These are phyloP conservation scores for Stellera chamaejasme DNA, from an alignment of 345 rosid genomes.

Conservation along the genomic window DNA sequence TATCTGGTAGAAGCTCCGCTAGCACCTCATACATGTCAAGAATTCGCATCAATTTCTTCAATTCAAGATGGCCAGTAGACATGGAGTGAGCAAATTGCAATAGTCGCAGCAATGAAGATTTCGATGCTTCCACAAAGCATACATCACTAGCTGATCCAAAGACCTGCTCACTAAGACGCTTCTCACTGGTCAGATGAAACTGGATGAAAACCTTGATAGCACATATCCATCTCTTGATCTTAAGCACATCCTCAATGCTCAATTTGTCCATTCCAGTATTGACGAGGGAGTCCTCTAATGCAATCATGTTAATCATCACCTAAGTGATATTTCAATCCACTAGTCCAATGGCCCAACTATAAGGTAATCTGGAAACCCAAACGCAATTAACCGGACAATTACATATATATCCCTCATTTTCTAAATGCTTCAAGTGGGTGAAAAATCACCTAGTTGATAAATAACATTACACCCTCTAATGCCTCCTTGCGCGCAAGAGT, in stretches of 20 bases:
- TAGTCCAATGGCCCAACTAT: too few relatives aligned
- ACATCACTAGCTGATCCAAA: constrained; percentile 32
- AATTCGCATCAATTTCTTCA: constrained; percentile 60
- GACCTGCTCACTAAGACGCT: constrained; percentile 50
- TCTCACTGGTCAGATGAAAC: constrained; percentile 67
- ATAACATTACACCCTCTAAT: too few relatives aligned
- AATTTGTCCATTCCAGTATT: constrained; percentile 70
- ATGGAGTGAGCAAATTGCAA: constrained; percentile 81
- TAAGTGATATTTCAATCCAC: too few relatives aligned
- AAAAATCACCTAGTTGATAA: too few relatives aligned
- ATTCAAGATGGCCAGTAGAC: constrained; percentile 64
- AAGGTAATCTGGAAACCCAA: too few relatives aligned
- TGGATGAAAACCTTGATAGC: constrained; percentile 59
- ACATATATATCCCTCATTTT: too few relatives aligned
- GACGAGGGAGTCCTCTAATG: constrained; percentile 67
- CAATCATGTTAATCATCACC: too few relatives aligned
- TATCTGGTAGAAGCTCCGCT: constrained; percentile 55
- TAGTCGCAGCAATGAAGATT: constrained; percentile 64
- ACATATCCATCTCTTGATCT: constrained; percentile 80
- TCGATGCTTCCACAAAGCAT: constrained; percentile 72
- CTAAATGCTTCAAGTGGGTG: too few relatives aligned
- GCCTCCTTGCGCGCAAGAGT: constrained; percentile 58
- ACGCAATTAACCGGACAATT: too few relatives aligned
- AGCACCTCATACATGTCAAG: constrained; percentile 84
- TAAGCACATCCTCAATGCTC: constrained; percentile 81